These are phyloP conservation scores for Cairneyella variabilis DNA, from an alignment of 495 filamentous ascomycete genomes.

Conservation along the genomic window DNA sequence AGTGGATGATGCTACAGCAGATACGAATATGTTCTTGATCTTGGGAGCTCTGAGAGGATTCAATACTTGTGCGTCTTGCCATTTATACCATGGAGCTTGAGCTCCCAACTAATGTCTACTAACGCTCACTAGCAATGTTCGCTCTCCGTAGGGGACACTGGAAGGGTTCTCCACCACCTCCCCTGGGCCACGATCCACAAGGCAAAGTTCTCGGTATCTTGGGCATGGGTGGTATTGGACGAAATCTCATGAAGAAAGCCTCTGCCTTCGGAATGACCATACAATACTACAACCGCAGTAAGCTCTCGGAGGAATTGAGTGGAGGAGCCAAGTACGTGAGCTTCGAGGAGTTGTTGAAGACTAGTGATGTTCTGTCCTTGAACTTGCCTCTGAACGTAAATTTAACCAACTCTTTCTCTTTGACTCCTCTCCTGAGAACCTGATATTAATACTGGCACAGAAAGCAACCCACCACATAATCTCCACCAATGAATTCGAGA, in stretches of 20 bases:
- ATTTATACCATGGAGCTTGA: too few species aligned
- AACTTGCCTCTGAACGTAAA: slow-evolving; percentile 70
- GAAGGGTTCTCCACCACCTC: slow-evolving; percentile 55
- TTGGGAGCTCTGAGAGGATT: slow-evolving; percentile 63
- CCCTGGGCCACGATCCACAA: slow-evolving; percentile 60
- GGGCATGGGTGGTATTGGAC: slow-evolving; percentile 83
- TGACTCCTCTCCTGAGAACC: too few species aligned
- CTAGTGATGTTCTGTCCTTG: slow-evolving; percentile 71
- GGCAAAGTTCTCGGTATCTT: slow-evolving; percentile 69
- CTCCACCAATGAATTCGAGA: slow-evolving; percentile 56
- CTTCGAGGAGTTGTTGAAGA: slow-evolving; percentile 63
- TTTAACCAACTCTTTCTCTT: slow-evolving; percentile 46
- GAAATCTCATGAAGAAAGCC: slow-evolving; percentile 69
- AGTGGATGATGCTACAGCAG: slow-evolving; percentile 76
- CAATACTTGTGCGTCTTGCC: slow-evolving; percentile 21
- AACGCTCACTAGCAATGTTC: slow-evolving; percentile 29
- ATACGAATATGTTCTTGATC: slow-evolving; percentile 74
- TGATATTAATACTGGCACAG: too few species aligned
- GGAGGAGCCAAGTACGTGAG: slow-evolving; percentile 63
- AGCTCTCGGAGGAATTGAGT: slow-evolving; percentile 37
- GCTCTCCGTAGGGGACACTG: slow-evolving; percentile 32
- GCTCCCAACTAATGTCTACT: too few species aligned
- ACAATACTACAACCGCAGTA: slow-evolving; percentile 38
- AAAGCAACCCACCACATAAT: slow-evolving; percentile 64
- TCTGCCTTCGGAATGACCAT: slow-evolving; percentile 48